These are phyloP conservation scores for Cyberlindnera galapagoensis DNA, from an alignment of 805 yeast species.

Conservation along the genomic window DNA sequence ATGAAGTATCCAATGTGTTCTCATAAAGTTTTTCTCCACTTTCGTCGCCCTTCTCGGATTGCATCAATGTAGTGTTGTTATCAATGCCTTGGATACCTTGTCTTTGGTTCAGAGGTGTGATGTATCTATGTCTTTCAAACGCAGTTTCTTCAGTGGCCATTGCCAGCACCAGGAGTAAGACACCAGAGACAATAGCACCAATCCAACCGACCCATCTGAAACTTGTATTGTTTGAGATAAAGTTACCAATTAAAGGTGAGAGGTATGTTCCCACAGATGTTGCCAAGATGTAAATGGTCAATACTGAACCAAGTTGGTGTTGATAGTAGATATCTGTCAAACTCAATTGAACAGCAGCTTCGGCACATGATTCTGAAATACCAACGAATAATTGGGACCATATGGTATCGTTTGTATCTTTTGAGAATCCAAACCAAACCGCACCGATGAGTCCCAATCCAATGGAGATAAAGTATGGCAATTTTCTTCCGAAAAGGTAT, in stretches of 20 bases:
- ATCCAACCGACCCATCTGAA: conserved; percentile 78
- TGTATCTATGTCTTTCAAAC: conserved; percentile 47
- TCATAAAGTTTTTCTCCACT: neutral
- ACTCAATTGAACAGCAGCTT: conserved; percentile 63
- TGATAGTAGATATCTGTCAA: conserved; percentile 69
- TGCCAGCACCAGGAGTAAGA: conserved; percentile 43
- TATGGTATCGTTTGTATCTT: conserved; percentile 50
- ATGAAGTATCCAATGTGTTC: neutral
- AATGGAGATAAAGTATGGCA: conserved; percentile 57
- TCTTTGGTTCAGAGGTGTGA: conserved; percentile 25
- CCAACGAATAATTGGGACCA: conserved; percentile 80
- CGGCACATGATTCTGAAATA: conserved; percentile 73
- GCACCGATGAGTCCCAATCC: conserved; percentile 57
- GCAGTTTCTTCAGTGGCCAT: conserved; percentile 68
- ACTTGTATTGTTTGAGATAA: conserved; percentile 50
- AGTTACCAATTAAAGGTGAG: conserved; percentile 78
- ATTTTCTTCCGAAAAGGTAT: conserved; percentile 60
- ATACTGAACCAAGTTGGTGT: conserved; percentile 67
- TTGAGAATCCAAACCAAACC: conserved; percentile 61
- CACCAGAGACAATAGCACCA: conserved; percentile 60
- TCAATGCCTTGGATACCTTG: conserved; percentile 15
- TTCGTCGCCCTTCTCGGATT: conserved; percentile 11
- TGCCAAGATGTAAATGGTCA: conserved; percentile 69
- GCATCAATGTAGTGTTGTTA: conserved; percentile 12
- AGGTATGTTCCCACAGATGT: conserved; percentile 72